Evolutionary conservation across 768 basidiomycete species (phyloP).

Genomic region (Tricholoma flavovirens): DNA sequence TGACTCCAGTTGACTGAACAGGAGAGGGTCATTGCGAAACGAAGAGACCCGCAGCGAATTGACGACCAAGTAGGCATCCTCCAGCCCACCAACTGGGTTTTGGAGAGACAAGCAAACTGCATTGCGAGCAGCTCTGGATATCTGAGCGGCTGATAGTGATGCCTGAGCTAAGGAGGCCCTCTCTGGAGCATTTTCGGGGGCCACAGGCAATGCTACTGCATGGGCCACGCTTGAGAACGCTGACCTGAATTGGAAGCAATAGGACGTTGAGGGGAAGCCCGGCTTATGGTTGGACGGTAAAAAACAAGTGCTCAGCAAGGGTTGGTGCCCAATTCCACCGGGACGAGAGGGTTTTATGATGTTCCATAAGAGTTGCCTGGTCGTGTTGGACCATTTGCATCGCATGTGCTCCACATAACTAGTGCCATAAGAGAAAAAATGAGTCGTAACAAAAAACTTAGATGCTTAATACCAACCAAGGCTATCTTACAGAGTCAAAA

Average conservation of each 20-base stretch:
- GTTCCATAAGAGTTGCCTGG: slow-evolving; percentile 35
- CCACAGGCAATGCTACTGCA: background rate
- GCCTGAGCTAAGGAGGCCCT: slow-evolving; percentile 3
- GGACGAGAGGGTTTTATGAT: slow-evolving; percentile 2
- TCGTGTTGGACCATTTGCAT: slow-evolving; percentile 51
- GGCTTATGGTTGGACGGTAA: background rate
- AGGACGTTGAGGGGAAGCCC: background rate
- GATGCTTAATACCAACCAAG: slow-evolving; percentile 11
- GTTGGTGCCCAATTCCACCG: background rate
- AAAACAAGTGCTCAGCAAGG: background rate
- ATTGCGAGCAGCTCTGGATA: slow-evolving; percentile 24
- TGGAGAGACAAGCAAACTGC: slow-evolving; percentile 45
- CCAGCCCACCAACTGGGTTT: slow-evolving; percentile 29
- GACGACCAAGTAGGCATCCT: slow-evolving; percentile 52
- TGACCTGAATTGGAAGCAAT: background rate
- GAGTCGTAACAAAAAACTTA: background rate
- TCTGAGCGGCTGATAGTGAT: slow-evolving; percentile 10
- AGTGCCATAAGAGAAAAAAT: slow-evolving; percentile 2
- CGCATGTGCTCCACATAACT: slow-evolving; percentile 69
- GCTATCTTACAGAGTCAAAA: background rate
- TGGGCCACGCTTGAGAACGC: slow-evolving; percentile 3
- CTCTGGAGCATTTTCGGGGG: background rate
- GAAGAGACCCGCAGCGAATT: slow-evolving; percentile 49
- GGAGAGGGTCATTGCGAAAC: slow-evolving; percentile 14
- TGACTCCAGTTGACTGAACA: slow-evolving; percentile 11